phyloP scores from a whole-genome alignment of 164 flowering plant genomes.

The Magnolia sinica region DNA sequence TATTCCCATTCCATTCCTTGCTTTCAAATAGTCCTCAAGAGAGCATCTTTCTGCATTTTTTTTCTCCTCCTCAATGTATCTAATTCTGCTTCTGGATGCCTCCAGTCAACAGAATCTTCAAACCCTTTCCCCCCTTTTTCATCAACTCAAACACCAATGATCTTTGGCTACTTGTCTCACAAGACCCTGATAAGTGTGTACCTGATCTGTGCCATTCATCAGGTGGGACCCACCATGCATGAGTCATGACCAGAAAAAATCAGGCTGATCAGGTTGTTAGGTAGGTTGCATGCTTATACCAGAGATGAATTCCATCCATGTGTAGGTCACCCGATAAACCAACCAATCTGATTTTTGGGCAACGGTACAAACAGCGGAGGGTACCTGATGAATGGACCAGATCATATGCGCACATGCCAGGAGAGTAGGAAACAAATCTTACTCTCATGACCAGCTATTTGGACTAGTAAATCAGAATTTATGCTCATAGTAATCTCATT shows the following conservation, averaged over 20 bases:
- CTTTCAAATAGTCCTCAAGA: conserved; percentile 46
- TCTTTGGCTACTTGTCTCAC: conserved; percentile 19
- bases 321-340: background rate
- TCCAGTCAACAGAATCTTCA: conserved; percentile 67
- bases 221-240: background rate
- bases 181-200: background rate
- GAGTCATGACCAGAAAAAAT: background rate
- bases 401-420: background rate
- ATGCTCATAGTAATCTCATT: conserved; percentile 9
- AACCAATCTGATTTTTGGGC: background rate
- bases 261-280: background rate
- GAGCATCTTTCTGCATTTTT: conserved; percentile 43
- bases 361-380: background rate
- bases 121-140: conserved; percentile 19
- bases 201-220: background rate
- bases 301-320: background rate
- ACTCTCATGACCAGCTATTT: background rate
- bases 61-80: conserved; percentile 30
- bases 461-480: conserved; percentile 11
- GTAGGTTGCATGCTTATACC: background rate
- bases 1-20: conserved; percentile 72
- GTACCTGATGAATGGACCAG: background rate
- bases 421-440: background rate
- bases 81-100: conserved; percentile 44
- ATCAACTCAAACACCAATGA: conserved; percentile 2